phyloP scores from a whole-genome alignment of 768 basidiomycete species.

The Tylopilus balloui region DNA sequence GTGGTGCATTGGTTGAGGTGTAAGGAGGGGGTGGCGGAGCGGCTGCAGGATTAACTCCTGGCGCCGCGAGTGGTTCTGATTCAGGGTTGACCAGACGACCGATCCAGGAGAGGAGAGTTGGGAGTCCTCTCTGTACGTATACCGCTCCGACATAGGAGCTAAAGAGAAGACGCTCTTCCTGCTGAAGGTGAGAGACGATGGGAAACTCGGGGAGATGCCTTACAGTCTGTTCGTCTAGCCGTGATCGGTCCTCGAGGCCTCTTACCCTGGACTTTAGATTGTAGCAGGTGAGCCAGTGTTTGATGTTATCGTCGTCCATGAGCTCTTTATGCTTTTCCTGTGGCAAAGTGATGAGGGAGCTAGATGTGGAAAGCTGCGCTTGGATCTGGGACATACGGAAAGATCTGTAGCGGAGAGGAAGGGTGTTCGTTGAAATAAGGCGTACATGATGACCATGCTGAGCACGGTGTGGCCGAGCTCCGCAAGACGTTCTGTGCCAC shows the following conservation, averaged over 20 bases:
- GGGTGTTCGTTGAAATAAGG: conserved; percentile 46
- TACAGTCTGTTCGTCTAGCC: conserved; percentile 38
- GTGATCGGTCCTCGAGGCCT: conserved; percentile 35
- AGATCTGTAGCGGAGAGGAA: conserved; percentile 40
- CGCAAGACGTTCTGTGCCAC: conserved; percentile 56
- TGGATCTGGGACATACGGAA: conserved; percentile 32
- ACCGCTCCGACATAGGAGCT: conserved; percentile 64
- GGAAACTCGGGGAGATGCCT: background rate
- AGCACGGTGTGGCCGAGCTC: conserved; percentile 53
- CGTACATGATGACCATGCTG: conserved; percentile 47
- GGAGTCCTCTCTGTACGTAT: conserved; percentile 51
- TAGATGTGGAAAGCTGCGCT: background rate
- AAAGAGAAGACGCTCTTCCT: conserved; percentile 58
- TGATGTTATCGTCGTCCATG: conserved; percentile 39
- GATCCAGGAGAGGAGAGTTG: conserved; percentile 52
- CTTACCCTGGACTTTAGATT: conserved; percentile 52
- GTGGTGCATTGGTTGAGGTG: conserved; percentile 15
- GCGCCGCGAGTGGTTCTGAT: conserved; percentile 21
- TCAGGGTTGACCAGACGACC: conserved; percentile 51
- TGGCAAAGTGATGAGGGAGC: conserved; percentile 1
- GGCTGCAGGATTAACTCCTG: conserved; percentile 14
- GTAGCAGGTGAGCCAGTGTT: conserved; percentile 49
- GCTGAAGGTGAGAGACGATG: conserved; percentile 3
- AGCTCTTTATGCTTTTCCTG: conserved; percentile 26
- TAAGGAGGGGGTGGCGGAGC: conserved; percentile 23